phyloP scores from a whole-genome alignment of 2,329 filamentous ascomycete species.

The Podosphaera fusca region DNA sequence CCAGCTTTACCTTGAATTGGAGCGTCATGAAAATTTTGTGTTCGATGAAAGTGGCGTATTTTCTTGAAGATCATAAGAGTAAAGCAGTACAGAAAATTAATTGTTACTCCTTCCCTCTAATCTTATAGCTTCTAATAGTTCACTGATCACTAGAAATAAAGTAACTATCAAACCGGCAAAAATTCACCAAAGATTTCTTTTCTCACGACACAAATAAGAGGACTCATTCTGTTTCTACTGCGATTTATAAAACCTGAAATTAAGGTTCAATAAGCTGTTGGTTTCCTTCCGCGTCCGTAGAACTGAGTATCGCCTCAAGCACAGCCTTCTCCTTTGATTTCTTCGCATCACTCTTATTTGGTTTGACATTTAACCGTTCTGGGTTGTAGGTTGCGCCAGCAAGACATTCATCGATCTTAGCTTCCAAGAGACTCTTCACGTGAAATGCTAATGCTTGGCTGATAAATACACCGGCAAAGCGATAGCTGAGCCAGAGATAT shows the following conservation, averaged over 20 bases:
- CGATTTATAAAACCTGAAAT: background rate
- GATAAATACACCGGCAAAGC: constrained; percentile 59
- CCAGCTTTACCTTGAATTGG: too few species aligned
- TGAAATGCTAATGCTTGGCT: constrained; percentile 57
- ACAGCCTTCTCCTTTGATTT: background rate
- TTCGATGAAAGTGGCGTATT: too few species aligned
- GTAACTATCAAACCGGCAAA: too few species aligned
- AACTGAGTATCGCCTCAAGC: background rate
- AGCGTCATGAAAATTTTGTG: too few species aligned
- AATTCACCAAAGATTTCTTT: too few species aligned
- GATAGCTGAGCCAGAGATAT: constrained; percentile 85
- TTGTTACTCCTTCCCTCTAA: too few species aligned
- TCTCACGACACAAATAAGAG: too few species aligned
- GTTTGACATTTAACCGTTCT: constrained; percentile 1
- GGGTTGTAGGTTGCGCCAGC: constrained; percentile 3
- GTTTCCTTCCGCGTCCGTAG: background rate
- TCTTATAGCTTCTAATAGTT: too few species aligned
- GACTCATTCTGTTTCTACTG: too few species aligned
- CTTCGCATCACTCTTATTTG: background rate
- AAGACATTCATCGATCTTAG: constrained; percentile 30
- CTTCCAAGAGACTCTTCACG: constrained; percentile 55
- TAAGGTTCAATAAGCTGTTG: background rate
- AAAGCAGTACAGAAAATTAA: too few species aligned
- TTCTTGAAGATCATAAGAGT: too few species aligned
- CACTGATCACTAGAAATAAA: background rate